Evolutionary conservation across 129 eudicot genomes (phyloP).

Genomic region (Dittrichia graveolens): DNA sequence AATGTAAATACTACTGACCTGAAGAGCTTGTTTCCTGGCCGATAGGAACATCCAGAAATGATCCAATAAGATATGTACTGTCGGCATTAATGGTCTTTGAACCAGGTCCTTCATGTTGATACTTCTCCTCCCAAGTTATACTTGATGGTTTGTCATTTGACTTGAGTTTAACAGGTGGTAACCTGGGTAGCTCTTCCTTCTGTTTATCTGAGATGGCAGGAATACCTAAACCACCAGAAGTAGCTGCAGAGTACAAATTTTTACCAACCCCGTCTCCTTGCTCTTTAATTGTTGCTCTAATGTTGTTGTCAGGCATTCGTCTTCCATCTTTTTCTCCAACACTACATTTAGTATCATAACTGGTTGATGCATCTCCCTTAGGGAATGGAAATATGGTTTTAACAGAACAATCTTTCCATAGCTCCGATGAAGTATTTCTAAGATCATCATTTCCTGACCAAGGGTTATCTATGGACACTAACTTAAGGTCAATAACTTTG

Average conservation of each 20-base stretch:
- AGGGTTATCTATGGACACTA: constrained; percentile 32
- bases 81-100: constrained; percentile 66
- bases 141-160: constrained; percentile 65
- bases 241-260: constrained; percentile 53
- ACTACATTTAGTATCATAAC: constrained; percentile 41
- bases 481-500: constrained; percentile 44
- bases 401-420: constrained; percentile 73
- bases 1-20: constrained; percentile 54
- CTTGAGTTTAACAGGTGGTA: constrained; percentile 88
- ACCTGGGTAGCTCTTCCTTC: constrained; percentile 85
- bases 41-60: constrained; percentile 92
- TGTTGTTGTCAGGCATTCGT: constrained; percentile 43
- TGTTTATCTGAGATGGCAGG: constrained; percentile 57
- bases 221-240: constrained; percentile 49
- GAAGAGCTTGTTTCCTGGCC: constrained; percentile 79
- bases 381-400: constrained; percentile 77
- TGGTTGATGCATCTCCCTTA: constrained; percentile 54
- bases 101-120: constrained; percentile 68
- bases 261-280: constrained; percentile 78
- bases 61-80: constrained; percentile 66
- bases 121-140: constrained; percentile 85
- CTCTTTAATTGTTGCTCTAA: constrained; percentile 61
- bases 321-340: constrained; percentile 46
- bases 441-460: constrained; percentile 51
- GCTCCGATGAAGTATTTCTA: constrained; percentile 40